phyloP scores from a whole-genome alignment of 331 rosid genomes.

The Quercus tomentella region DNA sequence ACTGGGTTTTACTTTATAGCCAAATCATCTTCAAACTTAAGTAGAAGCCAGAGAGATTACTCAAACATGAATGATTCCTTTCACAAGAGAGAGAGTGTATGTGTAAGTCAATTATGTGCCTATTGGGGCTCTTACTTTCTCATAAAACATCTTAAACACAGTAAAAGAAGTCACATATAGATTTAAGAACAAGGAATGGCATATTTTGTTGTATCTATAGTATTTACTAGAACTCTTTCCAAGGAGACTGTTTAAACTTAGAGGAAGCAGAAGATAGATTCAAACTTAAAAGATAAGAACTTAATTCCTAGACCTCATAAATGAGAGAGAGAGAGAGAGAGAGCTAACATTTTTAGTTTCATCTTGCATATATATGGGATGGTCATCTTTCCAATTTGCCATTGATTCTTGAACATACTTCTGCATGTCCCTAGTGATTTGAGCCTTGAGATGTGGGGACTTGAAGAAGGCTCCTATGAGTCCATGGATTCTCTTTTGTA shows the following conservation, averaged over 20 bases:
- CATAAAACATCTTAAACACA: slow-evolving; percentile 15
- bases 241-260: slow-evolving; percentile 29
- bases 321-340: slow-evolving; percentile 16
- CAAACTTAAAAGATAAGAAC: slow-evolving; percentile 22
- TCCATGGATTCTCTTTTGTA: slow-evolving; percentile 96
- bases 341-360: slow-evolving; percentile 76
- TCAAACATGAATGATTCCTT: slow-evolving; percentile 31
- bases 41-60: slow-evolving; percentile 43
- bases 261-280: slow-evolving; percentile 5
- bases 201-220: slow-evolving; percentile 41
- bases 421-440: slow-evolving; percentile 81
- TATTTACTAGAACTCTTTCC: slow-evolving; percentile 30
- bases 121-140: slow-evolving; percentile 7
- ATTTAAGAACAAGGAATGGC: slow-evolving; percentile 24
- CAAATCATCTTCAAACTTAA: slow-evolving; percentile 41
- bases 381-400: slow-evolving; percentile 66
- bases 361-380: slow-evolving; percentile 74
- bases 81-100: slow-evolving; percentile 10
- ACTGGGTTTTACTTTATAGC: slow-evolving; percentile 29
- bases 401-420: slow-evolving; percentile 70
- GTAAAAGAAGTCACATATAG: slow-evolving; percentile 22
- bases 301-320: slow-evolving; percentile 28
- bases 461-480: slow-evolving; percentile 91
- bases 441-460: slow-evolving; percentile 81
- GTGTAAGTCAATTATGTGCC: slow-evolving; percentile 17